Evolutionary conservation across 164 flowering plant genomes (phyloP).

Genomic region (Brasenia schreberi): DNA sequence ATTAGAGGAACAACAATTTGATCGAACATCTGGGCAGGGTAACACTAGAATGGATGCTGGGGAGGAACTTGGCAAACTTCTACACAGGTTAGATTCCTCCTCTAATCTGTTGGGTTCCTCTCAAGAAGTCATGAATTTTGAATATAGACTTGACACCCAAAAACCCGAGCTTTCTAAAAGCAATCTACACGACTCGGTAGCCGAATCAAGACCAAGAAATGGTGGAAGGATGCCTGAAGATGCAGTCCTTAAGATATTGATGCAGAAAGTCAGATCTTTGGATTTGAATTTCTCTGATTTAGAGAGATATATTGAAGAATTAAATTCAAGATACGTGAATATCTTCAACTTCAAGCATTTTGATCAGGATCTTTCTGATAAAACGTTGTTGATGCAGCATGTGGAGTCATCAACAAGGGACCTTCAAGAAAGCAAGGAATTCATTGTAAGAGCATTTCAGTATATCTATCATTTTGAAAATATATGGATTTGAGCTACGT

Average conservation of each 20-base stretch:
- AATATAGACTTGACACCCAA: neutral
- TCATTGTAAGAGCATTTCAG: constrained; percentile 34
- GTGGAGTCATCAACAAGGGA: constrained; percentile 36
- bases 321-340: constrained; percentile 59
- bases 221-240: constrained; percentile 88
- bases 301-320: constrained; percentile 75
- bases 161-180: neutral
- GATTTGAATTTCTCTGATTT: constrained; percentile 73
- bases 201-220: constrained; percentile 13
- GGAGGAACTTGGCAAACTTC: constrained; percentile 13
- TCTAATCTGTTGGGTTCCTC: neutral
- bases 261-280: constrained; percentile 83
- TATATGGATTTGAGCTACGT: neutral
- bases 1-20: constrained; percentile 22
- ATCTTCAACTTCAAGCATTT: constrained; percentile 63
- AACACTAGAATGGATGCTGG: constrained; percentile 19
- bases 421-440: constrained; percentile 35
- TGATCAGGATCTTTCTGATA: constrained; percentile 54
- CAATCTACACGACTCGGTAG: neutral
- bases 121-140: neutral
- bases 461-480: neutral
- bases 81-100: constrained; percentile 19
- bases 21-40: constrained; percentile 15
- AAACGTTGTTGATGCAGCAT: constrained; percentile 36
- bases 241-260: constrained; percentile 80